These are phyloP conservation scores for Epichloe sylvatica DNA, from an alignment of 2,329 filamentous ascomycete genomes.

Conservation along the genomic window DNA sequence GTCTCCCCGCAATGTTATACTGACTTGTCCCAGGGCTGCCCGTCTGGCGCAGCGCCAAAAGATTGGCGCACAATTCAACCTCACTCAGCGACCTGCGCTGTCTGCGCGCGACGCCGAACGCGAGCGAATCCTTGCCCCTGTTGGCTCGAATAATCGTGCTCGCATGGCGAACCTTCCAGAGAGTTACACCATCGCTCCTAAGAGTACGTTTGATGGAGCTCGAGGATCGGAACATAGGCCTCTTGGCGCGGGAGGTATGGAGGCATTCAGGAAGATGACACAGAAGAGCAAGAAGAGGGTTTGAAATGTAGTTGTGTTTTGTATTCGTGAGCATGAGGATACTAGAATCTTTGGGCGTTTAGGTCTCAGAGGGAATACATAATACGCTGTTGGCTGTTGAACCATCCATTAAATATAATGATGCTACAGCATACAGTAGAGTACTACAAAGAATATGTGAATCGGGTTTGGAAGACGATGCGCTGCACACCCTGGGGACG, in stretches of 20 bases:
- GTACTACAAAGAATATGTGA: too few species aligned
- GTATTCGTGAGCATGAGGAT: background rate
- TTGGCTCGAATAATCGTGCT: conserved; percentile 40
- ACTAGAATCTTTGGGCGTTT: background rate
- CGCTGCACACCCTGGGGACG: too few species aligned
- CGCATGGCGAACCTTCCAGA: conserved; percentile 39
- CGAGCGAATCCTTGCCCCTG: conserved; percentile 44
- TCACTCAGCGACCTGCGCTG: conserved; percentile 35
- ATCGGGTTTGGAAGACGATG: too few species aligned
- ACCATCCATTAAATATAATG: background rate
- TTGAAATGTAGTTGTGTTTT: background rate
- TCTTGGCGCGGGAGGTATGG: conserved; percentile 48
- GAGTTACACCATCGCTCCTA: conserved; percentile 46
- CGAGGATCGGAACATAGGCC: conserved; percentile 41
- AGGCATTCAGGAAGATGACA: conserved; percentile 53
- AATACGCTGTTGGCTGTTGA: background rate
- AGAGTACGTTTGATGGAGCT: conserved; percentile 45
- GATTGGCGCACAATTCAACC: conserved; percentile 33
- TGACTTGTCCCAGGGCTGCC: conserved; percentile 30
- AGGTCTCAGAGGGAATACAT: background rate
- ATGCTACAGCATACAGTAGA: background rate
- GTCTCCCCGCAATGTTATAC: background rate
- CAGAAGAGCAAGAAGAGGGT: conserved; percentile 44
- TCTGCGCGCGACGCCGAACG: conserved; percentile 37
- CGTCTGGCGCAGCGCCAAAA: conserved; percentile 37